These are phyloP conservation scores for Diaporthe batatas DNA, from an alignment of 2,329 filamentous ascomycete species.

Conservation along the genomic window DNA sequence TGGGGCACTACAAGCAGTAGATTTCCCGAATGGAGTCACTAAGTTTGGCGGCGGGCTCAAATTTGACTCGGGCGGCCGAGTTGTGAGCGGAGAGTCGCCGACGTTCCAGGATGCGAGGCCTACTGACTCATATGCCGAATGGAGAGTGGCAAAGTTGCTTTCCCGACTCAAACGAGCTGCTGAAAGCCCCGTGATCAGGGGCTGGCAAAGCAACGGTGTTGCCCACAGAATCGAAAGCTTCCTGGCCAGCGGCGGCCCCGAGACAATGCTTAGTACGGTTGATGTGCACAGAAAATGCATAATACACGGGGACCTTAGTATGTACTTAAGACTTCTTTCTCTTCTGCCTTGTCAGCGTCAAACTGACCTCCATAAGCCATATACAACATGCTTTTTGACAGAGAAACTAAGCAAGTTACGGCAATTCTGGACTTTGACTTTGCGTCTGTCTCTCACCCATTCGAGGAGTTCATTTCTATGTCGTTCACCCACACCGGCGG, in stretches of 20 bases:
- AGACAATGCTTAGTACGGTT: slow-evolving; percentile 41
- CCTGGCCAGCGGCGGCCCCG: slow-evolving; percentile 33
- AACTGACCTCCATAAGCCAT: slow-evolving; percentile 41
- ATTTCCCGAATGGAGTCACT: slow-evolving; percentile 41
- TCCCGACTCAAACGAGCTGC: slow-evolving; percentile 38
- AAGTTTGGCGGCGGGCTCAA: slow-evolving; percentile 44
- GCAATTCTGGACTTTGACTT: slow-evolving; percentile 50
- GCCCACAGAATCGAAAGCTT: slow-evolving; percentile 43
- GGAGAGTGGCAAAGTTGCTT: slow-evolving; percentile 42
- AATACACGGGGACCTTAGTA: slow-evolving; percentile 50
- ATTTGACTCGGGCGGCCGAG: slow-evolving; percentile 37
- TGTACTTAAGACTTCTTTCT: neutral
- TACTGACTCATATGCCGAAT: slow-evolving; percentile 41
- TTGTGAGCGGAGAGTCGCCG: slow-evolving; percentile 44
- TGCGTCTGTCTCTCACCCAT: slow-evolving; percentile 45
- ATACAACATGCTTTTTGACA: slow-evolving; percentile 49
- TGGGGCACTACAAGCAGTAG: slow-evolving; percentile 42
- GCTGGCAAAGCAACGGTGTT: slow-evolving; percentile 44
- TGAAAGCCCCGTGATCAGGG: slow-evolving; percentile 41
- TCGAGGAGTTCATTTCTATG: slow-evolving; percentile 45
- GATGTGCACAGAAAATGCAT: slow-evolving; percentile 41
- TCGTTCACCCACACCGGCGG: slow-evolving; percentile 45
- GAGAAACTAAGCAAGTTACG: slow-evolving; percentile 43
- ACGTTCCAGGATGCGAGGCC: slow-evolving; percentile 41
- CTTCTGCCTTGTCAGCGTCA: neutral